Conservation (phyloP, 202 grass and related monocot genomes). For the Setaria italica region DNA sequence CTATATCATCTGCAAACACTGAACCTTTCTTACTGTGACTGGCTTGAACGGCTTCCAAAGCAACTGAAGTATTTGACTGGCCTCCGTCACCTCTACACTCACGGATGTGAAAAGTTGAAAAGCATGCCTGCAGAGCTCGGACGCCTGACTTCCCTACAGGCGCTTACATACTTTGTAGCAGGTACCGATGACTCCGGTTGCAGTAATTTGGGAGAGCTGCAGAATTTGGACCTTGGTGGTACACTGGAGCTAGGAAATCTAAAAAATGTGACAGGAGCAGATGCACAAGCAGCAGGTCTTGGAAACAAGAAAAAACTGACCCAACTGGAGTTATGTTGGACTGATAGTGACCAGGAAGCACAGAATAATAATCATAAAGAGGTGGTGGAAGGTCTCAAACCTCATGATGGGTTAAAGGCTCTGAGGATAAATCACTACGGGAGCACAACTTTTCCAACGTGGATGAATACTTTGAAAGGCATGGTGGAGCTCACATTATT, state of each 20-base stretch:
- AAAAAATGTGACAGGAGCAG: background rate
- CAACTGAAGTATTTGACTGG: slow-evolving; percentile 44
- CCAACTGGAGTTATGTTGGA: background rate
- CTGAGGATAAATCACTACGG: background rate
- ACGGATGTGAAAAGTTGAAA: background rate
- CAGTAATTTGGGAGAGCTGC: background rate
- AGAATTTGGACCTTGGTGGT: background rate
- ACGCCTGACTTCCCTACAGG: background rate
- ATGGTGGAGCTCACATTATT: background rate
- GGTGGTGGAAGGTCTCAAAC: background rate
- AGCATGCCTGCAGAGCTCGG: background rate
- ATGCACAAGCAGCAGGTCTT: background rate
- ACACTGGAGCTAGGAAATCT: background rate
- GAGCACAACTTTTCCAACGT: background rate
- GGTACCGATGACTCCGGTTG: background rate
- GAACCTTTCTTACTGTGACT: fast-evolving
- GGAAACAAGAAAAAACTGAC: background rate
- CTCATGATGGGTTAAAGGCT: background rate
- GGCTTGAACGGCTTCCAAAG: background rate
- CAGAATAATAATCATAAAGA: background rate
- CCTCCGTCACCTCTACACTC: slow-evolving; percentile 43
- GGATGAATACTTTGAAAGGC: background rate
- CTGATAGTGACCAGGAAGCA: background rate
- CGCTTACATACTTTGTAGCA: slow-evolving; percentile 14
- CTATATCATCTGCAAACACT: slow-evolving; percentile 42